Evolutionary conservation across 345 rosid genomes (phyloP).

Genomic region (Mallotus nudiflorus): DNA sequence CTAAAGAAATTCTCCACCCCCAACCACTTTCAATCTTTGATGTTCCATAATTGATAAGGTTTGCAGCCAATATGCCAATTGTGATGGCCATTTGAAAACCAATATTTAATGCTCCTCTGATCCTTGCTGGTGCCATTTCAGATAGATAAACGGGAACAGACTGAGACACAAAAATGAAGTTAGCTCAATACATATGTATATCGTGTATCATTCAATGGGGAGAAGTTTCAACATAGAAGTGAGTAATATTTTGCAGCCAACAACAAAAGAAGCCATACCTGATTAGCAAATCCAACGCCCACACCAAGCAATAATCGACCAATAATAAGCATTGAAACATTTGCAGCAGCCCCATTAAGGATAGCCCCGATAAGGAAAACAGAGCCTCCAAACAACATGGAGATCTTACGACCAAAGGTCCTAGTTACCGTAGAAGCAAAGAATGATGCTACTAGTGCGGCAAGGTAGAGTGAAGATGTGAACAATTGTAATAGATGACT

Average conservation of each 20-base stretch:
- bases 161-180: slow-evolving; percentile 46
- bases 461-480: slow-evolving; percentile 92
- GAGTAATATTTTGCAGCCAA: too few species aligned
- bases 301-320: slow-evolving; percentile 93
- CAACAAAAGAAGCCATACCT: slow-evolving; percentile 48
- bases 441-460: slow-evolving; percentile 74
- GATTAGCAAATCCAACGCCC: slow-evolving; percentile 97
- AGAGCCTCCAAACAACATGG: slow-evolving; percentile 93
- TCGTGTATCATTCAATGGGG: too few species aligned
- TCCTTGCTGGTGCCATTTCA: slow-evolving; percentile 94
- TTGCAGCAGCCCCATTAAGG: slow-evolving; percentile 71
- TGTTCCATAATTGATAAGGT: slow-evolving; percentile 72
- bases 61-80: slow-evolving; percentile 78
- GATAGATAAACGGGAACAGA: slow-evolving; percentile 94
- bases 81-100: slow-evolving; percentile 95
- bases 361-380: slow-evolving; percentile 82
- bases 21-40: slow-evolving; percentile 73
- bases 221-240: too few species aligned
- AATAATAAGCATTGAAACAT: slow-evolving; percentile 84
- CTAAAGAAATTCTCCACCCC: slow-evolving; percentile 96
- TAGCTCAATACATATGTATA: too few species aligned
- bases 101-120: slow-evolving; percentile 88
- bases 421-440: slow-evolving; percentile 82
- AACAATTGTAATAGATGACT: too few species aligned
- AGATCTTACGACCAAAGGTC: slow-evolving; percentile 64